Evolutionary conservation across 2,329 filamentous ascomycete genomes (phyloP), one percentile per base, ranked within the genome.

Genomic region (Trichoderma aggressivum): DNA sequence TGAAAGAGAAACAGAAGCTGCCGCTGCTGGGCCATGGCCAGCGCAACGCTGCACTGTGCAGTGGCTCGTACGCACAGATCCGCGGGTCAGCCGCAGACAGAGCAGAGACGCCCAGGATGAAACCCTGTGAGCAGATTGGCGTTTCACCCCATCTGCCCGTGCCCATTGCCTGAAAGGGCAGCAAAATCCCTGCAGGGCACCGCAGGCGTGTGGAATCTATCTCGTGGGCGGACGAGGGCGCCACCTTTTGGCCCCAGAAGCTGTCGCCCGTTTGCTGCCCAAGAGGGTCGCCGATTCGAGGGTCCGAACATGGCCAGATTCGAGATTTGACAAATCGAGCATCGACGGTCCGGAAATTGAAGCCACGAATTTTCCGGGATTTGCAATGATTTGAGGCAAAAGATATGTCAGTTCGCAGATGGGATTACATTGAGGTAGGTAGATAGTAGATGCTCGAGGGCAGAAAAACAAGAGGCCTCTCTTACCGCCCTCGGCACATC

Each of bases 181-280:
- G 24, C 28, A 26, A 34, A 69, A 68, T 53, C 56, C 66, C 66
- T 69, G 66, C 39, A 68, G 56, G 56, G 56, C 56, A 50, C n/a
- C 28, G 56, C 28, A 56, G 36, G 28, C 39, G n/a, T 69, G 55
- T 68, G 65, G 65, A 68, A 68, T 69, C 66, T 36, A 60, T 69
- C 66, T 36, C 56, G 55, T 69, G 56, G 66, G 56, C 66, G 50
- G 65, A 65, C 28, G 39, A 34, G 28, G 55, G 47, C 14, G 43
- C 66, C 64, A 43, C 28, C 26, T 18, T 24, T 60, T 59, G 24
- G 64, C 53, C n/a, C 64, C 53, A 65, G 32, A 32, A 36, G 55
- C 55, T 59, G n/a, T 50, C 53, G 64, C 64, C 34, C 55, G 53
- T 68, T 68, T 68, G 66, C 56, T 69, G 66, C 66, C 66, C 66